Base-by-base conservation (phyloP, 2,329 filamentous ascomycete species). In the Pseudocercospora musae region DNA sequence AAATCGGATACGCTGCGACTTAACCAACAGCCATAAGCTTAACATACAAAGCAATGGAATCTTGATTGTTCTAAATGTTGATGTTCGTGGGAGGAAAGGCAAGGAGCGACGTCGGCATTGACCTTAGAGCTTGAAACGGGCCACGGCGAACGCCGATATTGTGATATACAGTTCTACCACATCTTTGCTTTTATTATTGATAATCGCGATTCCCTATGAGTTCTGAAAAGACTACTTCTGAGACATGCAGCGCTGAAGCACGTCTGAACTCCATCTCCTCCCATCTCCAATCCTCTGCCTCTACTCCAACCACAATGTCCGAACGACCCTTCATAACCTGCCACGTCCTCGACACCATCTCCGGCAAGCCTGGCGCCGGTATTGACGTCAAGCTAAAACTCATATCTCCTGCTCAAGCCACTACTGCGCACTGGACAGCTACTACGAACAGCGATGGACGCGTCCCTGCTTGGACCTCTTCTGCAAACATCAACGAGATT, bases 301-400 rank as follows among this genome's bases (percentile, higher is more conserved):
- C 46, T 20, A 2, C 21, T 15, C 42, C 27, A 27, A 56, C 15
- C 57, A 64, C 23, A 25, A 69, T 70, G 69, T 63, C 70, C 42
- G 46, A 64, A 56, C 70, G 69, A 74, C 81, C 75, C 68, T 86
- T 85, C 73, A 94, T 95, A 72, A 94, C 91, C 76, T 94, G 90
- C 81, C 91, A 95, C 81, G 85, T 93, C 76, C 90, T 95, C 75
- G 90, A 95, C 81, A 94, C 90, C 10, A 85, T 87, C n/a, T 79
- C 84, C 64, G 91, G 91, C 72, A 83, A 83, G 61, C 91, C 91
- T 21, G 91, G 86, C 15, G 77, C 82, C 60, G 80, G 81, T 65
- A 85, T 95, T 70, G 82, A 82, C 67, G 89, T 93, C 61, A 86
- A 84, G 59, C 85, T 92, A 21, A 78, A 86, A 54, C 74, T 81